phyloP scores from a whole-genome alignment of 1,139 yeast species.

The Diutina pseudorugosa region DNA sequence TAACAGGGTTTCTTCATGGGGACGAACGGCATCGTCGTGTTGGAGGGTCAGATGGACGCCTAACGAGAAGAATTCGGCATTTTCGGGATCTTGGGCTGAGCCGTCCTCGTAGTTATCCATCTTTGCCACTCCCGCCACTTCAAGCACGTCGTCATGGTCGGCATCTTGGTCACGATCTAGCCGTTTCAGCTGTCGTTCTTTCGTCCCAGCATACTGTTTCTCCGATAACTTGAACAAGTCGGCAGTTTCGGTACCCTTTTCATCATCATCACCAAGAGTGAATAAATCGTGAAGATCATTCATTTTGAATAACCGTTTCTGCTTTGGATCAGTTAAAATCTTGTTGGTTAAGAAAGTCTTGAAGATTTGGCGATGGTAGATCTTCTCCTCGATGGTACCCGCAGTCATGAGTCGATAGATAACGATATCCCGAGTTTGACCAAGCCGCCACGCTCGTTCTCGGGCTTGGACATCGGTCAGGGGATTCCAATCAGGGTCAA shows the following conservation, averaged over 20 bases:
- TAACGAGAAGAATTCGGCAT: background rate
- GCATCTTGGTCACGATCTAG: constrained; percentile 15
- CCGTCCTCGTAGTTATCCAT: background rate
- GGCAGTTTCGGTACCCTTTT: constrained; percentile 54
- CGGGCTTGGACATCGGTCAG: constrained; percentile 95
- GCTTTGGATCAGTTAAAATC: constrained; percentile 90
- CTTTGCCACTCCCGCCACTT: background rate
- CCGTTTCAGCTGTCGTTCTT: constrained; percentile 15
- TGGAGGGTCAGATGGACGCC: constrained; percentile 1
- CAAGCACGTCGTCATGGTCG: background rate
- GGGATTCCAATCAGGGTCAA: constrained; percentile 98
- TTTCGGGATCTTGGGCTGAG: background rate
- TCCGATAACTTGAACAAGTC: constrained; percentile 49
- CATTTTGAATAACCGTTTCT: constrained; percentile 81
- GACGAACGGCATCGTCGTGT: background rate
- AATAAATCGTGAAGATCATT: constrained; percentile 87
- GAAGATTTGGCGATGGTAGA: constrained; percentile 92
- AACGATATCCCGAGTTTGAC: constrained; percentile 88
- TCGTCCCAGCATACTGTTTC: constrained; percentile 18
- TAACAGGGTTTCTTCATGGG: background rate
- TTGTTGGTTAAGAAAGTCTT: constrained; percentile 90
- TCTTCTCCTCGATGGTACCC: constrained; percentile 93
- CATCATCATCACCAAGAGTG: constrained; percentile 66
- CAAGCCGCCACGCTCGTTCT: constrained; percentile 94
- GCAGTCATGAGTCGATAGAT: constrained; percentile 88